Base-by-base conservation (phyloP, 2,329 filamentous ascomycete species). In the Dothideomycetes sp. region DNA sequence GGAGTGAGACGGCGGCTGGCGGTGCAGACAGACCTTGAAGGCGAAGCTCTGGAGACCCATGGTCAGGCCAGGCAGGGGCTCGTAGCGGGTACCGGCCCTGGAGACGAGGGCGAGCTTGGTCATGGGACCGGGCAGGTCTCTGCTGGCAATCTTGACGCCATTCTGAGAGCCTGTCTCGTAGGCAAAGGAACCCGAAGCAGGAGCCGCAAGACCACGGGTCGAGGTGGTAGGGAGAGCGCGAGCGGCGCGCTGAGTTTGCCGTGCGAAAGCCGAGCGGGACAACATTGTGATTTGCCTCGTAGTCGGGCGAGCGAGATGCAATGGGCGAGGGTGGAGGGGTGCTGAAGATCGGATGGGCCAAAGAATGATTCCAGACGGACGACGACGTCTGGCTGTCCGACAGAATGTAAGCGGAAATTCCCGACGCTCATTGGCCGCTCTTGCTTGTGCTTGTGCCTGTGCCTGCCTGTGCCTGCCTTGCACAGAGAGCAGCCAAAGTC, bases 11-110 rank as follows among this genome's bases (percentile, higher is more conserved):
- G 29, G 35, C 27, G 41, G 29, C 18, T 33, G 41, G 34, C 32
- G 39, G n/a, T n/a, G n/a, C n/a, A 7, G 27, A 9, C 67, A 55
- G 64, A 87, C 91, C 84, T 94, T 94, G 79, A 95, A 98, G 51
- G 93, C 89, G 71, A 93, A 98, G 64, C 86, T 84, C 71, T 91
- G 84, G 52, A 98, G 76, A 45, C 83, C 89, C 60, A 88, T 82
- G 50, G 89, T 82, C 64, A 95, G 75, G 51, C 91, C 91, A 49
- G 91, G 91, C 52, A 84, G 74, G 49, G 84, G 77, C 72, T 98
- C 81, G 67, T 89, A 96, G 65, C 91, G 76, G 50, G 89, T 93
- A 58, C 91, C 91, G 49, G 87, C 91, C 74, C 94, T 94, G 53
- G 88, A 79, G 61, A 98, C 85, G 51, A 98, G 67, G 43, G 88